phyloP scores from a whole-genome alignment of 2,329 filamentous ascomycete genomes.

The Onygena corvina region DNA sequence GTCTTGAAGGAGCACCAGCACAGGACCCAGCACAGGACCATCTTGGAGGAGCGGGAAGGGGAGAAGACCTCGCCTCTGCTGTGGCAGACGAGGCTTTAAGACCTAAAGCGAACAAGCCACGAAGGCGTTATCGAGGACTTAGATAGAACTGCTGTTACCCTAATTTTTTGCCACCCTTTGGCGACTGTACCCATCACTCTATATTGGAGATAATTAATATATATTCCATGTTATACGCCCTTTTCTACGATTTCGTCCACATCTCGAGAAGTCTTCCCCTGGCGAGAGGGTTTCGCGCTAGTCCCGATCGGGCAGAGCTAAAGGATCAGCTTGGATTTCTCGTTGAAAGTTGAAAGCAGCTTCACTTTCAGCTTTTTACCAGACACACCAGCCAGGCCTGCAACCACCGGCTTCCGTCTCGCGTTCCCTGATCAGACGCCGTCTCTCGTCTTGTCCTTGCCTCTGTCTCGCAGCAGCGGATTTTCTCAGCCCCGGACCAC shows the following conservation, averaged over 20 bases:
- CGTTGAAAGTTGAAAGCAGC: neutral
- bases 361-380: slow-evolving; percentile 1
- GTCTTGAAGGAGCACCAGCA: slow-evolving; percentile 15
- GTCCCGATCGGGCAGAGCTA: slow-evolving; percentile 1
- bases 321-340: neutral
- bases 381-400: neutral
- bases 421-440: neutral
- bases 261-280: too few species aligned
- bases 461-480: neutral
- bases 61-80: neutral
- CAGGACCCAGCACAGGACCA: neutral
- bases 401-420: neutral
- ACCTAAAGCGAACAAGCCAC: slow-evolving; percentile 23
- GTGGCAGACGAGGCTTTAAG: slow-evolving; percentile 2
- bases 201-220: neutral
- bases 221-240: too few species aligned
- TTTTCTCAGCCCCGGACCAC: too few species aligned
- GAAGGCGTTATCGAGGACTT: slow-evolving; percentile 25
- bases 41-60: too few species aligned
- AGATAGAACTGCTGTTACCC: slow-evolving; percentile 12
- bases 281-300: neutral
- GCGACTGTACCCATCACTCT: neutral
- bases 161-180: neutral
- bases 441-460: neutral
- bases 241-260: too few species aligned